Conservation (phyloP, 331 rosid genomes). For the Acacia pycnantha region DNA sequence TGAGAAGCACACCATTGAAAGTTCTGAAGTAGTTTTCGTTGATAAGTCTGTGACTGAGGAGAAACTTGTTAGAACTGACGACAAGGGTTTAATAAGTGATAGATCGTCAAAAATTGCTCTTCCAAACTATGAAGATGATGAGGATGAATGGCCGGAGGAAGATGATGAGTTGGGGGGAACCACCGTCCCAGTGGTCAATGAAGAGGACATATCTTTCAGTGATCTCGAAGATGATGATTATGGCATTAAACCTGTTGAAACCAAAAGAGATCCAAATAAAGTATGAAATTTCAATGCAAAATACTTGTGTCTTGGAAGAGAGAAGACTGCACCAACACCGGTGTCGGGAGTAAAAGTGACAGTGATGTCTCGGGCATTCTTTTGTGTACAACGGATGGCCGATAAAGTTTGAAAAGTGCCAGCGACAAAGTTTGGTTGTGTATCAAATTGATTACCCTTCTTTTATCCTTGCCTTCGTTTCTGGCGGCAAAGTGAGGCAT, state of each 20-base stretch:
- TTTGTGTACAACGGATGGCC: conserved; percentile 12
- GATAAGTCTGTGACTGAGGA: conserved; percentile 73
- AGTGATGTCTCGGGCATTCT: conserved; percentile 19
- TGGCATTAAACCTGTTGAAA: conserved; percentile 41
- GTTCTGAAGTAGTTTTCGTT: conserved; percentile 43
- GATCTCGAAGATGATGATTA: conserved; percentile 87
- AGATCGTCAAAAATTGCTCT: conserved; percentile 45
- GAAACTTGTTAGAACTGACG: conserved; percentile 44
- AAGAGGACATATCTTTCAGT: conserved; percentile 94
- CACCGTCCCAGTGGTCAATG: conserved; percentile 43
- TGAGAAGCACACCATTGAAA: conserved; percentile 45
- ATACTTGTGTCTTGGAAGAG: conserved; percentile 19
- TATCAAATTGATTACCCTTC: conserved; percentile 4
- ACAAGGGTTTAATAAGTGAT: conserved; percentile 41
- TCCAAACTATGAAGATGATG: conserved; percentile 48
- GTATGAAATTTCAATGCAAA: conserved; percentile 30
- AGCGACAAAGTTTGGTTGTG: conserved; percentile 34
- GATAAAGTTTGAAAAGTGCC: conserved; percentile 27
- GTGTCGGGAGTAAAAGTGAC: not conserved
- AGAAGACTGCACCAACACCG: not conserved
- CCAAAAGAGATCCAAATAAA: conserved; percentile 37
- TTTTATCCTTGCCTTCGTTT: not conserved
- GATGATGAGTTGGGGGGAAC: conserved; percentile 33
- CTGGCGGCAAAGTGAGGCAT: conserved; percentile 26
- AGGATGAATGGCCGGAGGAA: conserved; percentile 91